A percentile compares a stretch with the other conserved stretches of the same genome.
Conservation (phyloP, 2,329 filamentous ascomycete genomes). For the Orbilia quercus region DNA sequence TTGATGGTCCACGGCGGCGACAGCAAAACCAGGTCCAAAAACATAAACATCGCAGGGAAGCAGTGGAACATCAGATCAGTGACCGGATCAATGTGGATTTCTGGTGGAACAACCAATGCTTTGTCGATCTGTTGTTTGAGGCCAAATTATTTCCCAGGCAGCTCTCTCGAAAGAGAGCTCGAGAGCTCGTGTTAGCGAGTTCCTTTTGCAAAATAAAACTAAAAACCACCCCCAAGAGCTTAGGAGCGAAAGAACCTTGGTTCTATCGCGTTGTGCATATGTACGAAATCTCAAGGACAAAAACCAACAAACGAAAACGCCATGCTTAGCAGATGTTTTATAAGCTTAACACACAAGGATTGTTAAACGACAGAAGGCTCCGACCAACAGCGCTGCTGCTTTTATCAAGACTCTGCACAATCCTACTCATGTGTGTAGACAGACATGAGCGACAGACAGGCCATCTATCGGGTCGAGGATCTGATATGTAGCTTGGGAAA, state of each 20-base stretch:
- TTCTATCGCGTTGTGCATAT: constrained; percentile 40
- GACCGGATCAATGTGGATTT: constrained; percentile 56
- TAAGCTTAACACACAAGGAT: constrained; percentile 21
- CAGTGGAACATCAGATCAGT: constrained; percentile 74
- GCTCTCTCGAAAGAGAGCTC: constrained; percentile 33
- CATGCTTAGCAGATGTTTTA: constrained; percentile 1
- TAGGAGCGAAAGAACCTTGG: constrained; percentile 12
- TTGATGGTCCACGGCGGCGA: constrained; percentile 78
- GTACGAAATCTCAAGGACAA: constrained; percentile 34
- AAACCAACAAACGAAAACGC: constrained; percentile 7
- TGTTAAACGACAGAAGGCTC: constrained; percentile 24
- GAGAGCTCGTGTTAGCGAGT: constrained; percentile 55
- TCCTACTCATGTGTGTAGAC: background rate
- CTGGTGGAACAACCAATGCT: constrained; percentile 57
- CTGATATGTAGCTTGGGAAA: background rate
- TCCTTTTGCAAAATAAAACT: constrained; percentile 13
- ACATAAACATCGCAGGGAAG: constrained; percentile 73
- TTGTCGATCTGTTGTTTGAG: constrained; percentile 56
- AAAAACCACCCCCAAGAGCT: background rate
- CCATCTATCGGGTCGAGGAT: background rate
- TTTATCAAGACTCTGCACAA: constrained; percentile 14
- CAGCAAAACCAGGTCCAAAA: constrained; percentile 74
- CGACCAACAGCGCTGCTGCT: constrained; percentile 30
- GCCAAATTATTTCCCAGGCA: constrained; percentile 1
- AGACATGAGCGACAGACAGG: background rate